Evolutionary conservation across 352 stramenopile genomes (phyloP).

Genomic region (Phytophthora sansomeana): DNA sequence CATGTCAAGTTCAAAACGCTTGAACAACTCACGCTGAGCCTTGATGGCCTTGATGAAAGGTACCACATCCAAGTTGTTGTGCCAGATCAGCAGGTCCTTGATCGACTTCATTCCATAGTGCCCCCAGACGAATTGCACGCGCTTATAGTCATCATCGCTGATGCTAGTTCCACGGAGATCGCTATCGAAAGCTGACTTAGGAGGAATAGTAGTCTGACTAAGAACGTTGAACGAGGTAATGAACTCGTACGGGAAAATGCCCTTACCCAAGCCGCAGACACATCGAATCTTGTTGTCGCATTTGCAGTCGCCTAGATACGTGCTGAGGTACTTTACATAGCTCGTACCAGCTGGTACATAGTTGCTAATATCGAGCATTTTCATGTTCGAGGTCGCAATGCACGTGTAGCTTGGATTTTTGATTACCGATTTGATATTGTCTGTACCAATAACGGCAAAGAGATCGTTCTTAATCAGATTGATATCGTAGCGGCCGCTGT

Average conservation of each 20-base stretch:
- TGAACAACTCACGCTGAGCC: slow-evolving; percentile 24
- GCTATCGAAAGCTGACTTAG: too few relatives aligned
- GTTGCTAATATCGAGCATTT: slow-evolving; percentile 45
- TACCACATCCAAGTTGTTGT: slow-evolving; percentile 49
- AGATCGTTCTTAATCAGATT: slow-evolving; percentile 42
- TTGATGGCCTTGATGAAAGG: too few relatives aligned
- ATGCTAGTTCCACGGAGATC: too few relatives aligned
- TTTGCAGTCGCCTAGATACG: slow-evolving; percentile 40
- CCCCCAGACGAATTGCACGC: too few relatives aligned
- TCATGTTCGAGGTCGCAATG: slow-evolving; percentile 31
- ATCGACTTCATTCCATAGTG: too few relatives aligned
- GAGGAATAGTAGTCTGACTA: too few relatives aligned
- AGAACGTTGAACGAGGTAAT: too few relatives aligned
- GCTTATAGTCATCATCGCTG: too few relatives aligned
- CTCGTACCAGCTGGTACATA: slow-evolving; percentile 41
- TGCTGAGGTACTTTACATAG: slow-evolving; percentile 34
- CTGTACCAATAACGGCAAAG: slow-evolving; percentile 13
- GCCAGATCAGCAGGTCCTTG: slow-evolving; percentile 24
- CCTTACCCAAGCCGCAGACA: too few relatives aligned
- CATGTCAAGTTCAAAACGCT: slow-evolving; percentile 31
- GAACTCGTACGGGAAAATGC: too few relatives aligned
- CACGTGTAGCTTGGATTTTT: slow-evolving; percentile 47
- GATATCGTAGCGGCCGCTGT: too few relatives aligned
- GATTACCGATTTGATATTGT: slow-evolving; percentile 29
- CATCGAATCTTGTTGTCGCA: slow-evolving; percentile 43